A percentile compares a stretch with the other conserved stretches of the same genome.
phyloP scores from a whole-genome alignment of 495 filamentous ascomycete species.

The Penicillium manginii region DNA sequence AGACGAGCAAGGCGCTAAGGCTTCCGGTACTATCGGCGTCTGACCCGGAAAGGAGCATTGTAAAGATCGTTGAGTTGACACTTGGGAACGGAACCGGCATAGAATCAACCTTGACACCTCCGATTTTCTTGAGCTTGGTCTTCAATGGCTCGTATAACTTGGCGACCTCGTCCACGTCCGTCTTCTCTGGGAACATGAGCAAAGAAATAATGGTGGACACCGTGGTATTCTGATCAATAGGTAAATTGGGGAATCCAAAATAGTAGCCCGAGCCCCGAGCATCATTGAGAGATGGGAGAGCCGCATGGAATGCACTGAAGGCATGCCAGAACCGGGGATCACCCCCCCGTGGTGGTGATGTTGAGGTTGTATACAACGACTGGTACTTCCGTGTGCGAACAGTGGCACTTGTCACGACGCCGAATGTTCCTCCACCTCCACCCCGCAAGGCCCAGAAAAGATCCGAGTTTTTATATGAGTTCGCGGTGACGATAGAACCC shows the following conservation, averaged over 20 bases:
- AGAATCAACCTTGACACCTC: slow-evolving; percentile 21
- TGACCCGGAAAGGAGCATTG: slow-evolving; percentile 17
- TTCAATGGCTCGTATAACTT: slow-evolving; percentile 22
- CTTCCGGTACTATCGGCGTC: slow-evolving; percentile 26
- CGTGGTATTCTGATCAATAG: slow-evolving; percentile 10
- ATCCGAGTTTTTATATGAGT: slow-evolving; percentile 42
- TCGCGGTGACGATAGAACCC: slow-evolving; percentile 46
- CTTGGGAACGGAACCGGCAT: slow-evolving; percentile 19
- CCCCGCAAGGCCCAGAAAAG: slow-evolving; percentile 62
- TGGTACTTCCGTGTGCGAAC: slow-evolving; percentile 41
- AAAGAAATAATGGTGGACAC: slow-evolving; percentile 20
- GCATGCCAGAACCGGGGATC: slow-evolving; percentile 38
- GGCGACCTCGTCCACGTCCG: slow-evolving; percentile 19
- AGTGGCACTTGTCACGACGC: slow-evolving; percentile 53
- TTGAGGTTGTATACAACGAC: slow-evolving; percentile 37
- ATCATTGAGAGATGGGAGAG: slow-evolving; percentile 33
- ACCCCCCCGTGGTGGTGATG: slow-evolving; percentile 22
- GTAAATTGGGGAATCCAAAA: slow-evolving; percentile 30
- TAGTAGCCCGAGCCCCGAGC: slow-evolving; percentile 43
- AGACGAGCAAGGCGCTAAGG: slow-evolving; percentile 18
- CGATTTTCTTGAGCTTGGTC: slow-evolving; percentile 18
- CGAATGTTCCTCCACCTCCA: slow-evolving; percentile 51
- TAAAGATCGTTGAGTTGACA: slow-evolving; percentile 22
- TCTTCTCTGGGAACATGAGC: slow-evolving; percentile 33
- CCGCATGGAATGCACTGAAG: slow-evolving; percentile 33